Evolutionary conservation across 169 alveolate genomes (phyloP), one percentile per base, ranked within the genome.

Genomic region (Fabrea salina): DNA sequence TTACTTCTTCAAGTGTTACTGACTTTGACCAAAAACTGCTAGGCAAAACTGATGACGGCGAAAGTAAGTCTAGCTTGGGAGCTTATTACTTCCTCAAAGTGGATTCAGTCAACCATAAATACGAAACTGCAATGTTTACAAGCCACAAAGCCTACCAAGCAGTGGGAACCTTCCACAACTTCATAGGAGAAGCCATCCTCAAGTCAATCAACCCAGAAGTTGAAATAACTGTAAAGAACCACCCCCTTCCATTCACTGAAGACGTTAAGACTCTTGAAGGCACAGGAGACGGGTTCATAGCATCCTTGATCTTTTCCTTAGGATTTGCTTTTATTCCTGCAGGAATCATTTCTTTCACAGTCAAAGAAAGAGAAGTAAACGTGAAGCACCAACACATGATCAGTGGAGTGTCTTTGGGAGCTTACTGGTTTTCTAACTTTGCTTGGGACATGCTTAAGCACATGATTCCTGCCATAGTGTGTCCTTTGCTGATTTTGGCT

Each of bases 311-410:
- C 1, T 41, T 70, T 44, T 19, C 66, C 4, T 19, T 70, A 2
- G 61, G 97, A 90, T 27, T 81, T 90, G 91, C 95, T 19, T 68
- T 94, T 39, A 90, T 94, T 33, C 97, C 97, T 4, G 91, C 96
- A 4, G 85, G 92, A 35, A 76, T 91, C 16, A 80, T 92, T 7
- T 86, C 92, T 0, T 86, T 86, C 25, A 85, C 90, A 7, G 92
- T 92, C 5, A 88, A 87, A 64, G 97, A 94, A 79, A 80, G 91
- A 80, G 89, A 84, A 59, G 82, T 84, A 47, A 86, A 86, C 54
- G 67, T 92, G 13, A 91, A 92, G 57, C 97, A 94, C 77, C 82
- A 88, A 76, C 85, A 92, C 82, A 54, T 86, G 43, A 87, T 94
- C 2, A 82, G 93, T 35, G 97, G 97, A 30, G 84, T 94, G 54